These are phyloP conservation scores for Sugiyamaella lignohabitans DNA, from an alignment of 805 yeast genomes.

Conservation along the genomic window DNA sequence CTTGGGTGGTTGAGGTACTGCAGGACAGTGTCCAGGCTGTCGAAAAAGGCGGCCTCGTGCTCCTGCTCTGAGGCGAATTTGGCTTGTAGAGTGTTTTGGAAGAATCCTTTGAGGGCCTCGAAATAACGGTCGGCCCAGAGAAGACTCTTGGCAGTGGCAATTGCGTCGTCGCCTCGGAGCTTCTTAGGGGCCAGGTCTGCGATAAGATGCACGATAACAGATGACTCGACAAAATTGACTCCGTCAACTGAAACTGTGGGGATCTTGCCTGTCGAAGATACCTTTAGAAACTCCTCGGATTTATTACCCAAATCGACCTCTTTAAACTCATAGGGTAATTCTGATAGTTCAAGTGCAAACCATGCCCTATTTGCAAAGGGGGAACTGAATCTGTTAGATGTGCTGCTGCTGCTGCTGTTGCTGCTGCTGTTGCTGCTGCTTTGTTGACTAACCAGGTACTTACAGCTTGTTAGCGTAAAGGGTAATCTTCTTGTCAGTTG, in stretches of 20 bases:
- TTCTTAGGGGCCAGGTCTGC: slow-evolving; percentile 26
- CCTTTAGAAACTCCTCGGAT: slow-evolving; percentile 26
- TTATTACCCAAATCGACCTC: slow-evolving; percentile 26
- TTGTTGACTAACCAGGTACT: no score
- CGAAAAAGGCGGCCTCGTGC: slow-evolving; percentile 11
- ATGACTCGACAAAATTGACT: slow-evolving; percentile 22
- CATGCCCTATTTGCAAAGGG: slow-evolving; percentile 30
- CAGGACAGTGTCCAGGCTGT: slow-evolving; percentile 16
- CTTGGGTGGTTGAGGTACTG: slow-evolving; percentile 17
- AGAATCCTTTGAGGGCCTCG: slow-evolving; percentile 8
- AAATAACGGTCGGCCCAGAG: slow-evolving; percentile 23
- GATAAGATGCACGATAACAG: slow-evolving; percentile 23
- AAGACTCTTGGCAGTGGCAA: slow-evolving; percentile 18
- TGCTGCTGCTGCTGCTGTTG: no score
- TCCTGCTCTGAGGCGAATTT: neutral
- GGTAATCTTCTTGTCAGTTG: neutral
- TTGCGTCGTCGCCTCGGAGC: slow-evolving; percentile 15
- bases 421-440: no score
- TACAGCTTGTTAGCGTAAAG: neutral
- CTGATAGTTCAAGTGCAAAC: slow-evolving; percentile 25
- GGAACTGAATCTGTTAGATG: slow-evolving; percentile 14
- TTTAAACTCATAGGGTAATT: slow-evolving; percentile 23
- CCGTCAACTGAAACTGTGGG: slow-evolving; percentile 26
- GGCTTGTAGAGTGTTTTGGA: neutral
- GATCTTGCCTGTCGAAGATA: slow-evolving; percentile 25